Base-by-base conservation (phyloP, 2,329 filamentous ascomycete genomes). In the Chrysoporthe deuterocubensis region DNA sequence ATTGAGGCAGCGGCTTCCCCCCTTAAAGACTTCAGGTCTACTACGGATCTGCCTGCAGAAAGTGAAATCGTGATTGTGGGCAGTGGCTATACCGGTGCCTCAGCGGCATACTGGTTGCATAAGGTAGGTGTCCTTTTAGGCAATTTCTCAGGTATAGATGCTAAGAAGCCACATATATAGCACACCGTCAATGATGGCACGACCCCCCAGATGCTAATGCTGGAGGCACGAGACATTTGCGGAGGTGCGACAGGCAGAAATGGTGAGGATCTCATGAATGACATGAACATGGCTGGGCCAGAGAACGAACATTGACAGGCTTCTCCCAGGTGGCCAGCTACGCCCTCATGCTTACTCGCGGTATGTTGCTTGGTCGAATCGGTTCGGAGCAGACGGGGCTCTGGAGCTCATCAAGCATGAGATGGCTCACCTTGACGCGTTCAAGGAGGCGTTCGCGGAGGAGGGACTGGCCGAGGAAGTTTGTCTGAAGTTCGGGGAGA, bases 271-370 rank as follows among this genome's bases (percentile, higher is more conserved):
- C 68, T 68, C 32, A 8, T 2, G 18, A 26, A 13, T 60, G 37
- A 13, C 9, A 52, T 52, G 48, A 26, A 32, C 4, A 52, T 21
- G 21, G 9, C 2, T 9, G 37, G 37, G 37, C 37, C 37, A 6
- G 37, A 2, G 50, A 34, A 54, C 26, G 14, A 21, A 5, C 6
- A 7, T 34, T 54, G 26, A 54, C 50, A 8, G 46, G 18, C n/a
- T 26, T 3, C 42, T 14, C 42, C 2, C 56, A 72, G 71, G 71
- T 48, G 71, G 71, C 2, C 71, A 72, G 32, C 65, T 72, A 5
- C 62, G 69, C 7, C 71, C 71, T 18, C 73, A 76, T 48, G 72
- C 72, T 2, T 77, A 76, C 65, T 76, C 76, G 32, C 74, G 76
- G 26, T 76, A 77, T 54, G 37, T 72, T n/a, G 11, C 46, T 21